phyloP scores from a whole-genome alignment of 805 yeast species.

The Candida argentea region DNA sequence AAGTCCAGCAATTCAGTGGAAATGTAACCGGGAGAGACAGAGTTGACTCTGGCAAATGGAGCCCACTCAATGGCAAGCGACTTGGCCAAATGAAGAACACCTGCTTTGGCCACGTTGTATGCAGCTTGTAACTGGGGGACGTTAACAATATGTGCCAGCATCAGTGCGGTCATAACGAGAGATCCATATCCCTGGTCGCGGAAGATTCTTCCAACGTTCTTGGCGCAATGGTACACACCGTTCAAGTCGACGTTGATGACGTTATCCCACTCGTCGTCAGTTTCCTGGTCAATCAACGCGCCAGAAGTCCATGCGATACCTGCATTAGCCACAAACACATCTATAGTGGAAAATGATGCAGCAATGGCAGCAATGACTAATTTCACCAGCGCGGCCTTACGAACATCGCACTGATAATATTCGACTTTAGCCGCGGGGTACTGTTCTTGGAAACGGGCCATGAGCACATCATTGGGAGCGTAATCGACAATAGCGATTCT shows the following conservation, averaged over 20 bases:
- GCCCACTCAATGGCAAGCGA: slow-evolving; percentile 86
- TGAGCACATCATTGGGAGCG: slow-evolving; percentile 18
- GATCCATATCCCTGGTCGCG: slow-evolving; percentile 68
- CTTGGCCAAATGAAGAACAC: slow-evolving; percentile 61
- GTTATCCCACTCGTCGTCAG: slow-evolving; percentile 57
- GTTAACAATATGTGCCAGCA: slow-evolving; percentile 83
- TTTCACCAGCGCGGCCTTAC: slow-evolving; percentile 27
- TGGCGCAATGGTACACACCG: slow-evolving; percentile 74
- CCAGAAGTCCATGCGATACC: slow-evolving; percentile 41
- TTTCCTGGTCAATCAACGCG: slow-evolving; percentile 27
- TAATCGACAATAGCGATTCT: slow-evolving; percentile 33
- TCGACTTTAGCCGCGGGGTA: slow-evolving; percentile 24
- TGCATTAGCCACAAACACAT: slow-evolving; percentile 37
- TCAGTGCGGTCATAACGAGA: slow-evolving; percentile 75
- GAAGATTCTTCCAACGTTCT: slow-evolving; percentile 63
- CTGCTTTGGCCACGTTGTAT: slow-evolving; percentile 84
- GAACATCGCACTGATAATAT: slow-evolving; percentile 29
- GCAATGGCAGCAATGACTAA: slow-evolving; percentile 21
- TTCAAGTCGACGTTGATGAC: slow-evolving; percentile 68
- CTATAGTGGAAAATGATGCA: slow-evolving; percentile 25
- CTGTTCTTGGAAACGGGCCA: slow-evolving; percentile 14
- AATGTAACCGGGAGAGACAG: slow-evolving; percentile 82
- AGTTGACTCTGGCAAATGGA: slow-evolving; percentile 71
- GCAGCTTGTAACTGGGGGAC: slow-evolving; percentile 81
- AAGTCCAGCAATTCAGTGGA: slow-evolving; percentile 51